Conservation (phyloP, 2,329 filamentous ascomycete species). For the Samsoniella hepiali region DNA sequence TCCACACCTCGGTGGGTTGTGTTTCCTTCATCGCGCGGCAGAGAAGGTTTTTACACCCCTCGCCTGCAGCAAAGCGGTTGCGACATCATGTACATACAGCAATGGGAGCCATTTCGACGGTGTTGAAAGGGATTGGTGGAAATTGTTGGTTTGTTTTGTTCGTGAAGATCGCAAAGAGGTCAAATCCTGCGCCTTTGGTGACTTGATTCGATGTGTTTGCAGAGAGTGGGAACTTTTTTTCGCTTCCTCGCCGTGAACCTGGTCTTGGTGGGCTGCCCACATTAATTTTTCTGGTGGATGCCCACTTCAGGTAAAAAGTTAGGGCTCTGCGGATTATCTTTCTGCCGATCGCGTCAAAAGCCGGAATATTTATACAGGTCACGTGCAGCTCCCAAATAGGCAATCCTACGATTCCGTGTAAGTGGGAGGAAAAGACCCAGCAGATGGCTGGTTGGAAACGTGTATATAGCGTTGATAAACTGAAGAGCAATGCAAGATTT, state of each 20-base stretch:
- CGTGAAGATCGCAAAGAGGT: conserved; percentile 58
- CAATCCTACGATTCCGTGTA: not conserved
- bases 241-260: not conserved
- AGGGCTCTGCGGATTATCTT: conserved; percentile 32
- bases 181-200: conserved; percentile 73
- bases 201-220: conserved; percentile 21
- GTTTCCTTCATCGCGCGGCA: conserved; percentile 21
- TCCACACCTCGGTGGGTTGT: conserved; percentile 21
- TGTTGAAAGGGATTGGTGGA: conserved; percentile 26
- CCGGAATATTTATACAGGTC: not conserved
- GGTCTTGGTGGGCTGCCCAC: conserved; percentile 20
- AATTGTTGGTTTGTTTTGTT: conserved; percentile 22
- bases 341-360: not conserved
- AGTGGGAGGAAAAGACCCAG: not conserved
- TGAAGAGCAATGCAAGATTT: not conserved
- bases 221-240: conserved; percentile 19
- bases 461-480: too few relatives aligned
- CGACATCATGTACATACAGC: conserved; percentile 73
- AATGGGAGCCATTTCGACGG: conserved; percentile 72
- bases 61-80: conserved; percentile 90
- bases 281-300: conserved; percentile 29
- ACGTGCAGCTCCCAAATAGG: conserved; percentile 13
- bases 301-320: conserved; percentile 27
- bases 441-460: not conserved
- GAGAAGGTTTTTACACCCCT: conserved; percentile 24